Percentiles rank a stretch among this genome's conserved stretches.
phyloP scores from a whole-genome alignment of 306 rosid genomes.

The Boehmeria nivea region DNA sequence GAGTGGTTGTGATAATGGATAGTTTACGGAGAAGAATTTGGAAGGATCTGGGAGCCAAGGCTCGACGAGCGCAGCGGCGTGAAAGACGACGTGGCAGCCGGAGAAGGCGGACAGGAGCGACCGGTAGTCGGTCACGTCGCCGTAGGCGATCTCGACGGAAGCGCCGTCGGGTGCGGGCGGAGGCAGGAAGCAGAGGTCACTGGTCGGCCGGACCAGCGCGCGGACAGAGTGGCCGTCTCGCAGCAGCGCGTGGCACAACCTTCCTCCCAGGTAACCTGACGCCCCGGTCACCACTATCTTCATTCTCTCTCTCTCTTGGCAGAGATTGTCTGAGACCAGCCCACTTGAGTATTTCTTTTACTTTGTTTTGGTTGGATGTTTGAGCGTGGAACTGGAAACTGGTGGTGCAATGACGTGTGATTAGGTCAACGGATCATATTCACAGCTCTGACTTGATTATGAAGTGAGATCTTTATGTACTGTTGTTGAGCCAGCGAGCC shows the following conservation, averaged over 20 bases:
- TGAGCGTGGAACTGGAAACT: too few relatives aligned
- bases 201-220: constrained; percentile 69
- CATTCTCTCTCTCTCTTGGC: neutral
- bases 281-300: constrained; percentile 71
- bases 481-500: too few relatives aligned
- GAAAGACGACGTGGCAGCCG: constrained; percentile 69
- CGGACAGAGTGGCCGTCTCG: constrained; percentile 55
- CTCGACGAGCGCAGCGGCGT: constrained; percentile 84
- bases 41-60: constrained; percentile 97
- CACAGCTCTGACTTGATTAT: too few relatives aligned
- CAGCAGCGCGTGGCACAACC: constrained; percentile 55
- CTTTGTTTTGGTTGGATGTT: too few relatives aligned
- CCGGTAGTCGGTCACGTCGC: constrained; percentile 64
- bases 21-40: constrained; percentile 55
- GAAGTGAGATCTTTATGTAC: too few relatives aligned
- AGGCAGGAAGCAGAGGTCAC: constrained; percentile 70
- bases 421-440: too few relatives aligned
- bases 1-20: neutral
- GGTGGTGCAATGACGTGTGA: too few relatives aligned
- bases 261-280: constrained; percentile 81
- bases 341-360: too few relatives aligned
- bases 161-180: constrained; percentile 18
- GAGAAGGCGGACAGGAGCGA: constrained; percentile 76
- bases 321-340: too few relatives aligned
- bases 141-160: constrained; percentile 53